phyloP scores from a whole-genome alignment of 1,139 yeast genomes.

The Kodamaea fungicola region DNA sequence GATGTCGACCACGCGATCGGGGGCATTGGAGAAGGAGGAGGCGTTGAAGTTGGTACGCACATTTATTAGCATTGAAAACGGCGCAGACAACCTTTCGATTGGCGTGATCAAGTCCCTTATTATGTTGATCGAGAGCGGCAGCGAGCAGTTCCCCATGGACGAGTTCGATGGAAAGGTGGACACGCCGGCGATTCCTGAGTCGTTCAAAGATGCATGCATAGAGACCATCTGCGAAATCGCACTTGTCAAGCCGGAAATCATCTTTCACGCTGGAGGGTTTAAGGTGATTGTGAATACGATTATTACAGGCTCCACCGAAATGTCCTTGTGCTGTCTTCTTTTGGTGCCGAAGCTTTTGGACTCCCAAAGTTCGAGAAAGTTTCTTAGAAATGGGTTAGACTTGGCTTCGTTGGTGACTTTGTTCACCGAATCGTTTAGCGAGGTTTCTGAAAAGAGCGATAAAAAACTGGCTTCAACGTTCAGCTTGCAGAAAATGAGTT shows the following conservation, averaged over 20 bases:
- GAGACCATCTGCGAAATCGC: constrained; percentile 76
- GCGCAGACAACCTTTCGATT: constrained; percentile 53
- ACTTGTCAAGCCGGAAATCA: constrained; percentile 55
- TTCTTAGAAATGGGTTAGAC: constrained; percentile 60
- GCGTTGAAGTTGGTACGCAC: constrained; percentile 71
- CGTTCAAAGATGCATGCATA: constrained; percentile 48
- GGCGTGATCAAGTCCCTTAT: constrained; percentile 73
- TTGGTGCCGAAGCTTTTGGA: constrained; percentile 62
- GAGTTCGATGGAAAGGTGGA: constrained; percentile 4
- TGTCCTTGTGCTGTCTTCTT: constrained; percentile 53
- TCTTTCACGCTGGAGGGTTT: constrained; percentile 65
- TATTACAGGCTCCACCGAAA: constrained; percentile 59
- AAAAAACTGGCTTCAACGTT: constrained; percentile 15
- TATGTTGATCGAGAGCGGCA: constrained; percentile 46
- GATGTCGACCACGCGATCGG: constrained; percentile 52
- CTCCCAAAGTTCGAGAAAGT: constrained; percentile 52
- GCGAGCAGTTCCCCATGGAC: constrained; percentile 7
- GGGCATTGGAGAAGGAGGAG: constrained; percentile 68
- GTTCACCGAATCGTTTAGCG: constrained; percentile 29
- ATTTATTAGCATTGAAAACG: constrained; percentile 56
- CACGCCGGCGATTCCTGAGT: constrained; percentile 9
- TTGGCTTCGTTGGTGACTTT: constrained; percentile 61
- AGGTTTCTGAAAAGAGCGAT: constrained; percentile 22
- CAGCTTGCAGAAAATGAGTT: constrained; percentile 59
- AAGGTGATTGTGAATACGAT: constrained; percentile 55